Conservation (phyloP, 2,329 filamentous ascomycete genomes). For the Pezicula rhizophila region DNA sequence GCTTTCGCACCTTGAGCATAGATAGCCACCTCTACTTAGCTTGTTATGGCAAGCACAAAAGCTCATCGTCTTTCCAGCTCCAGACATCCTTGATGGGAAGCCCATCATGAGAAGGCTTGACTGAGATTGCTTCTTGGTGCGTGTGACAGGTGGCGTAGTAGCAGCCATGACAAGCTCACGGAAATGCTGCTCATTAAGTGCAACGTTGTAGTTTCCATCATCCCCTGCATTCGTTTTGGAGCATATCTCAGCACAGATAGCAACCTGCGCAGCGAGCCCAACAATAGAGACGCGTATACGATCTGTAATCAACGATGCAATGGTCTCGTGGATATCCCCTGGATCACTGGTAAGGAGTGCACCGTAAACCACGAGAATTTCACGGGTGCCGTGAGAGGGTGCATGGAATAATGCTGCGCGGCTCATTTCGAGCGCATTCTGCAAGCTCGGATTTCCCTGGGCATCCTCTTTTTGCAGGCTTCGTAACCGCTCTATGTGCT, state of each 20-base stretch:
- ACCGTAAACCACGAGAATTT: constrained; percentile 87
- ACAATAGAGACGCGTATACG: constrained; percentile 84
- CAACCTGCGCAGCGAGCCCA: constrained; percentile 83
- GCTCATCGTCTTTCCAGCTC: constrained; percentile 57
- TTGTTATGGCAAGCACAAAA: constrained; percentile 89
- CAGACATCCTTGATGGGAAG: constrained; percentile 81
- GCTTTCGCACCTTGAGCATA: constrained; percentile 79
- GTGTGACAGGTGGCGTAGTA: constrained; percentile 83
- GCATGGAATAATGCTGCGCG: constrained; percentile 88
- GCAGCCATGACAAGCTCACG: constrained; percentile 81
- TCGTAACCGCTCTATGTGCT: constrained; percentile 75
- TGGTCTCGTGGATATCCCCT: constrained; percentile 90
- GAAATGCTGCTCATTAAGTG: constrained; percentile 81
- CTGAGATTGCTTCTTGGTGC: constrained; percentile 52
- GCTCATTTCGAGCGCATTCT: constrained; percentile 95
- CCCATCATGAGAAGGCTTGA: constrained; percentile 90
- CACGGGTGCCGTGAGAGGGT: constrained; percentile 85
- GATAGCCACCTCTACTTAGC: constrained; percentile 77
- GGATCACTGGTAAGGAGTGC: constrained; percentile 87
- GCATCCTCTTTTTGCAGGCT: constrained; percentile 60
- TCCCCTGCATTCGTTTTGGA: constrained; percentile 81
- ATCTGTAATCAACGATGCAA: constrained; percentile 70
- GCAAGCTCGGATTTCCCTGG: constrained; percentile 72
- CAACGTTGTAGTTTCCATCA: constrained; percentile 71
- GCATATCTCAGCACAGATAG: constrained; percentile 86